Evolutionary conservation across 352 stramenopile species (phyloP).

Genomic region (Globisporangium parvum): DNA sequence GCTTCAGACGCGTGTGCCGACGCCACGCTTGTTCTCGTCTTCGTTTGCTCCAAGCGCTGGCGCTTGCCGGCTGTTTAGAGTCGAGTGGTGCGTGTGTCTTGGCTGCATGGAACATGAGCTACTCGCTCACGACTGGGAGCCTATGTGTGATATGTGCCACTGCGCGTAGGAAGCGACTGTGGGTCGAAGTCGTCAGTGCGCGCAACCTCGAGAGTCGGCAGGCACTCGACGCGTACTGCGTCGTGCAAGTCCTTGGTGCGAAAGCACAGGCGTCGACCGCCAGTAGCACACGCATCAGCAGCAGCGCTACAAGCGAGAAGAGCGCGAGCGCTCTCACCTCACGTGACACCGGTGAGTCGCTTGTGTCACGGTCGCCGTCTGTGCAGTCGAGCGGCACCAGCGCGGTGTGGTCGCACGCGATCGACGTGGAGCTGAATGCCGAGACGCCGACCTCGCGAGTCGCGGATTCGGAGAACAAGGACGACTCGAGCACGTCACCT

Average conservation of each 20-base stretch:
- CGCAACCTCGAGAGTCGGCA: conserved; percentile 60
- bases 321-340: no score
- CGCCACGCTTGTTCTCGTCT: no score
- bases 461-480: no score
- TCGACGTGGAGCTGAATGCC: conserved; percentile 25
- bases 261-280: neutral
- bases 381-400: conserved; percentile 18
- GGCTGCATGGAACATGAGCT: no score
- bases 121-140: no score
- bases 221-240: conserved; percentile 62
- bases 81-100: no score
- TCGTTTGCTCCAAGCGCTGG: neutral
- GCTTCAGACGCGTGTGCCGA: neutral
- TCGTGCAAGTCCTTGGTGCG: conserved; percentile 30
- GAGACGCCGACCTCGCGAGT: no score
- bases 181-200: conserved; percentile 62
- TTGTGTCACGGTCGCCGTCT: conserved; percentile 12
- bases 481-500: no score
- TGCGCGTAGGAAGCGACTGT: conserved; percentile 33
- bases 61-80: neutral
- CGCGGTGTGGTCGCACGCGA: conserved; percentile 38
- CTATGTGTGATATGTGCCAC: neutral
- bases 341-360: no score
- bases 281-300: conserved; percentile 1
- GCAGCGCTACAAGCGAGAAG: neutral